Conservation (phyloP, 108 stramenopile species). For the Cyclotella choctawhatcheeana region DNA sequence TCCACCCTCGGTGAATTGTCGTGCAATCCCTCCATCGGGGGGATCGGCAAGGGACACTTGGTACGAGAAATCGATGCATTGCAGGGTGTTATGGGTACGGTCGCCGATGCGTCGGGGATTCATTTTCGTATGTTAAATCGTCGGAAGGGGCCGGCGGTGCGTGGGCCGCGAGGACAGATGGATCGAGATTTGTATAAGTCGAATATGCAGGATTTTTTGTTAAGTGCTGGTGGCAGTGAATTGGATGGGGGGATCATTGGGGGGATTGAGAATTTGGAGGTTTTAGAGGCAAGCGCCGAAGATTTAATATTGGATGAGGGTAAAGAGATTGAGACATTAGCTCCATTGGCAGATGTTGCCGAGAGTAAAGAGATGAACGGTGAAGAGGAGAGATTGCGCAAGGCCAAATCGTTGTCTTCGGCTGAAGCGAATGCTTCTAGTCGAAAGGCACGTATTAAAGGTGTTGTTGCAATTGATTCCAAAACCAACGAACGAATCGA, state of each 20-base stretch:
- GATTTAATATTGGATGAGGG: slow-evolving; percentile 91
- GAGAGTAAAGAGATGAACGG: slow-evolving; percentile 7
- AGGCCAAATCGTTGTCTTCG: slow-evolving; percentile 43
- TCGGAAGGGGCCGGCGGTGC: slow-evolving; percentile 91
- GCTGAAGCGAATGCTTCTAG: slow-evolving; percentile 35
- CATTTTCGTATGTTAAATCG: slow-evolving; percentile 95
- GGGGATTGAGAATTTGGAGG: slow-evolving; percentile 75
- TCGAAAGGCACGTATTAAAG: slow-evolving; percentile 75
- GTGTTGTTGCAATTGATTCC: slow-evolving; percentile 75
- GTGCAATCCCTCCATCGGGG: slow-evolving; percentile 99
- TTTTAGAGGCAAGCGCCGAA: slow-evolving; percentile 91
- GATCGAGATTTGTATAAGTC: slow-evolving; percentile 95
- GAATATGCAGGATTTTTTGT: slow-evolving; percentile 76
- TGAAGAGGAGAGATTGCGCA: slow-evolving; percentile 28
- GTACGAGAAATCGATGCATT: slow-evolving; percentile 98
- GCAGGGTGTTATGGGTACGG: slow-evolving; percentile 93
- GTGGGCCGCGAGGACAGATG: slow-evolving; percentile 94
- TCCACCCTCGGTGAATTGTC: slow-evolving; percentile 95
- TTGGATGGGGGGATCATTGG: no score
- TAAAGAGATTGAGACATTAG: slow-evolving; percentile 49
- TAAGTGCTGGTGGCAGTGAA: slow-evolving; percentile 7
- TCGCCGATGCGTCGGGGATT: slow-evolving; percentile 93
- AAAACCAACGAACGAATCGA: slow-evolving; percentile 58
- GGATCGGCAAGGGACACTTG: slow-evolving; percentile 98
- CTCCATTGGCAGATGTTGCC: slow-evolving; percentile 53